Base-by-base conservation (phyloP, 2,329 filamentous ascomycete genomes). In the Pleomassaria siparia region DNA sequence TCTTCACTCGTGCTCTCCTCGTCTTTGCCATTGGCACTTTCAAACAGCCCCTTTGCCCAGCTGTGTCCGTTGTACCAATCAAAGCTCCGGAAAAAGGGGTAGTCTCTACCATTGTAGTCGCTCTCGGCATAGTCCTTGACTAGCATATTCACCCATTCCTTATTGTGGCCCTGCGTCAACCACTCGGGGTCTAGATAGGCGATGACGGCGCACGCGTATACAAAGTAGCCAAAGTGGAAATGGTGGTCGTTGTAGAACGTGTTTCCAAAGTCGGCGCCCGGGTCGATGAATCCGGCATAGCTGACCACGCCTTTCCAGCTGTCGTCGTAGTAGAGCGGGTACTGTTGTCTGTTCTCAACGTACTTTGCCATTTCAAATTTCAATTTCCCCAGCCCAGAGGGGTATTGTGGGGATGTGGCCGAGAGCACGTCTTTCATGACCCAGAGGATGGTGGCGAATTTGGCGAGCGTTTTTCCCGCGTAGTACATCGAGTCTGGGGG, bases 21-120 rank as follows among this genome's bases (percentile, higher is more conserved):
- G 67, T 92, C 84, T 73, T 91, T 91, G 51, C 89, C 88, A 66
- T 92, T 87, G 46, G 75, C 76, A 29, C 81, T 78, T 52, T 87
- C 81, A 60, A 83, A 88, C 4, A 92, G 72, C 1, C 88, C 88
- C 46, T 89, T 90, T 2, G 92, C 92, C 90, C 92, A 96, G 49
- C 87, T 91, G 76, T 97, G 94, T 2, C 92, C 94, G 63, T 95
- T 85, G 69, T 86, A 97, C 89, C 90, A 96, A 72, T 97, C 94
- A 64, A 96, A 97, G 47, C 78, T 83, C 40, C 94, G 83, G 51
- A 81, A 91, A 57, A 89, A 85, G 0, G 92, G 91, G 70, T 95
- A 97, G 42, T 67, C 63, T 1, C 62, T 41, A 1, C 63, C 61
- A 59, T 83, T 83, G 22, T 79, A 76, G 65, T 96, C 91, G 0